Evolutionary conservation across 257 asterid genomes (phyloP).

Genomic region (Solanum gandarillasii): DNA sequence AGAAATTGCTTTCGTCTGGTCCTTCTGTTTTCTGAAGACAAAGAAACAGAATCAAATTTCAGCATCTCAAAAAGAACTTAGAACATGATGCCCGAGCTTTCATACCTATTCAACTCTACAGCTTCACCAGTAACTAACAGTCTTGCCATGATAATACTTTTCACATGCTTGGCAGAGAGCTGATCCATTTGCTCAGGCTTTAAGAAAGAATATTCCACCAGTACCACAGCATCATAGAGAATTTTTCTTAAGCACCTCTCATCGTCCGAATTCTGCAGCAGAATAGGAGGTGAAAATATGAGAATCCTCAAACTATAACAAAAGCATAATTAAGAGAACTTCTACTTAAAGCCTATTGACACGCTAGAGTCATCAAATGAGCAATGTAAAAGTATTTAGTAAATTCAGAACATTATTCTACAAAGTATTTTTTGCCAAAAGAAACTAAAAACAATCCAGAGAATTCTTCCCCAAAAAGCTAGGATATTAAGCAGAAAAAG

Average conservation of each 20-base stretch:
- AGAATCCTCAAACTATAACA: not conserved
- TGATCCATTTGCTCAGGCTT: slow-evolving; percentile 31
- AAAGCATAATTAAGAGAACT: not conserved
- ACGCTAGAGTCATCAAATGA: not conserved
- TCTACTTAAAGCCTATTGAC: not conserved
- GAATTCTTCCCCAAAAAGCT: not conserved
- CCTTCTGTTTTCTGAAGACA: slow-evolving; percentile 37
- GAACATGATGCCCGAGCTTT: not conserved
- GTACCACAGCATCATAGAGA: slow-evolving; percentile 38
- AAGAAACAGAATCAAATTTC: not conserved
- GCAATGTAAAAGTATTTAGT: not conserved
- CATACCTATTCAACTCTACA: slow-evolving; percentile 40
- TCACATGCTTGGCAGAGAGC: slow-evolving; percentile 36
- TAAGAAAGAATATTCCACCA: slow-evolving; percentile 62
- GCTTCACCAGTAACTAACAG: slow-evolving; percentile 40
- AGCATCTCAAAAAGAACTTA: not conserved
- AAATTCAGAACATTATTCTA: not conserved
- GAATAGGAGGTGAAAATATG: not conserved
- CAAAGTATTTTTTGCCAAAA: not conserved
- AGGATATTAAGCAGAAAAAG: not conserved
- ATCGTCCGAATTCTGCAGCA: slow-evolving; percentile 35
- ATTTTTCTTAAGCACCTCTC: slow-evolving; percentile 33
- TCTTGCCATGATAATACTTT: slow-evolving; percentile 33
- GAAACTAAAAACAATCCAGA: not conserved
- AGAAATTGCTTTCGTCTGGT: slow-evolving; percentile 33